Evolutionary conservation across 2,329 filamentous ascomycete species (phyloP), one percentile per base, ranked within the genome.

Genomic region (Paecilomyces dactylethromorphus): DNA sequence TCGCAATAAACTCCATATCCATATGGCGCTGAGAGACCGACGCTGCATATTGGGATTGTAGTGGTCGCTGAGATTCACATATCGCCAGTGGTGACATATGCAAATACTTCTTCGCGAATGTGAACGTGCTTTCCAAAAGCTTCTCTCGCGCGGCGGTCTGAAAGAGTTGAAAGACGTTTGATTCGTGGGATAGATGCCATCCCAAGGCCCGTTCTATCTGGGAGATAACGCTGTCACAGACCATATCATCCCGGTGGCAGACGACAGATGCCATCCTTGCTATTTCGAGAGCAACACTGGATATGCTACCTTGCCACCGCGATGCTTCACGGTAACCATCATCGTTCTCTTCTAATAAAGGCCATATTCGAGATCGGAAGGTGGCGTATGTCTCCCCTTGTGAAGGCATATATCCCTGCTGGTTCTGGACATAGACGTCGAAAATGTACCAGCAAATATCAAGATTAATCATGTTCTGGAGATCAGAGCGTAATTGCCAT

Each of bases 1-100:
- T 88, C 0, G 90, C 86, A 71, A 96, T 84, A 59, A 71, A 69
- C 55, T 77, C 73, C 3, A 76, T 64, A 58, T 73, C 71, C 32
- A 68, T 65, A 32, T 71, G 68, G 35, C 71, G 69, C 21, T 71
- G 64, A 1, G 65, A 56, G 3, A 56, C 12, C 11, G 56, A 13
- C 24, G 61, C 45, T 21, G 59, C 55, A 3, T 68, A 61, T 0
- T 63, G 54, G 11, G 63, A 60, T 7, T 67, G 62, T 51, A 67
- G 59, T 18, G 64, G 60, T 21, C 72, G 72, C 60, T 79, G 77
- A 8, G 71, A 74, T 45, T 78, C 73, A 55, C 74, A 78, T 54
- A 80, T 78, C 4, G 71, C 73, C 33, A 78, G 62, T 4, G 77
- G 72, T 10, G 77, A 73, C 66, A 79, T 73, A 32, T 66, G 67